These are phyloP conservation scores for Microthyrium microscopicum DNA, from an alignment of 2,329 filamentous ascomycete species.

Conservation along the genomic window DNA sequence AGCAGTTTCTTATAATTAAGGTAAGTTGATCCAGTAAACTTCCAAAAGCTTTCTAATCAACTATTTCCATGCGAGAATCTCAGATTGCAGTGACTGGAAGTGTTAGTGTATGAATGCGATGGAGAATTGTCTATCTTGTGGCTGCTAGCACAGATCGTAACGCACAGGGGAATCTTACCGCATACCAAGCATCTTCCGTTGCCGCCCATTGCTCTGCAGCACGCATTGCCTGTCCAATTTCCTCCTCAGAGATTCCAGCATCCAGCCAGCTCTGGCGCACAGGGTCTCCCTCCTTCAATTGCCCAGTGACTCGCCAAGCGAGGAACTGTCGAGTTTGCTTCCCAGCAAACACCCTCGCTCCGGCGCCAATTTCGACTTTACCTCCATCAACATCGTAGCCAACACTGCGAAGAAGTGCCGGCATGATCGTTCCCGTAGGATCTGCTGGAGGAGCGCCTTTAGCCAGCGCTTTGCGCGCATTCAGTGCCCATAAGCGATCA, in stretches of 20 bases:
- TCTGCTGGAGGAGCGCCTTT: neutral
- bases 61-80: conserved; percentile 6
- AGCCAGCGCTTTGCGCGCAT: neutral
- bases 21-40: too few species aligned
- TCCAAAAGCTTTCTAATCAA: too few species aligned
- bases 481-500: neutral
- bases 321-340: neutral
- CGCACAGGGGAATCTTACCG: too few species aligned
- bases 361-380: conserved; percentile 3
- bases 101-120: too few species aligned
- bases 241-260: conserved; percentile 4
- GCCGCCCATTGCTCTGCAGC: conserved; percentile 1
- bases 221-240: neutral
- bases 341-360: neutral
- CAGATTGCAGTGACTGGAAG: conserved; percentile 4
- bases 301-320: neutral
- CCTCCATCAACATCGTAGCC: conserved; percentile 6
- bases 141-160: too few species aligned
- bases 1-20: too few species aligned
- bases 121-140: too few species aligned
- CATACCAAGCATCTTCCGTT: conserved; percentile 5
- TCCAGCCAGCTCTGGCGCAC: conserved; percentile 3
- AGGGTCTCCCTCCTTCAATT: conserved; percentile 1
- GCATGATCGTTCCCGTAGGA: neutral
- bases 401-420: neutral